These are phyloP conservation scores for Hibiscus syriacus DNA, from an alignment of 345 rosid species.

Conservation along the genomic window DNA sequence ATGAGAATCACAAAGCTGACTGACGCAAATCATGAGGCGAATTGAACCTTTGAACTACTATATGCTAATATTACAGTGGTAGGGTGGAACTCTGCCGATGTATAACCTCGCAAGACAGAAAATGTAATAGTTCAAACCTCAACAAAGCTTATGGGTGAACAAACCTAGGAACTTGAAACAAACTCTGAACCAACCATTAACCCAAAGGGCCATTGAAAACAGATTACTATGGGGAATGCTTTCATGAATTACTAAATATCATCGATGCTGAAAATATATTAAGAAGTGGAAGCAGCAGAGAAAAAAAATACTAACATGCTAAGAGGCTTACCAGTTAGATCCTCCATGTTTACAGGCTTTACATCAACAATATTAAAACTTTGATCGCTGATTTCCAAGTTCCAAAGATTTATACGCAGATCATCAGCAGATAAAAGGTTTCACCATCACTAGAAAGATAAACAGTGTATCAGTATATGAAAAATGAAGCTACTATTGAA, in stretches of 20 bases:
- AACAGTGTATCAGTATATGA: constrained; percentile 11
- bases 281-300: neutral
- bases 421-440: constrained; percentile 68
- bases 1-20: constrained; percentile 88
- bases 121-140: neutral
- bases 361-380: constrained; percentile 65
- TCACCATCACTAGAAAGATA: constrained; percentile 48
- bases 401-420: constrained; percentile 66
- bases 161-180: neutral
- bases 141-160: neutral
- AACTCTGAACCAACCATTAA: neutral
- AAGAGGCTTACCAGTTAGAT: constrained; percentile 48
- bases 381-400: constrained; percentile 61
- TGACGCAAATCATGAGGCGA: constrained; percentile 93
- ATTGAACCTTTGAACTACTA: constrained; percentile 99
- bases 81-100: constrained; percentile 99
- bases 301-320: neutral
- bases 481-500: neutral
- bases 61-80: constrained; percentile 94
- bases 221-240: neutral
- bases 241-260: neutral
- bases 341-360: constrained; percentile 70
- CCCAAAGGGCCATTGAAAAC: neutral
- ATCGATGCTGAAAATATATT: neutral
- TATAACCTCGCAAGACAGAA: constrained; percentile 72